phyloP scores from a whole-genome alignment of 805 yeast species.

The Pichia exigua region DNA sequence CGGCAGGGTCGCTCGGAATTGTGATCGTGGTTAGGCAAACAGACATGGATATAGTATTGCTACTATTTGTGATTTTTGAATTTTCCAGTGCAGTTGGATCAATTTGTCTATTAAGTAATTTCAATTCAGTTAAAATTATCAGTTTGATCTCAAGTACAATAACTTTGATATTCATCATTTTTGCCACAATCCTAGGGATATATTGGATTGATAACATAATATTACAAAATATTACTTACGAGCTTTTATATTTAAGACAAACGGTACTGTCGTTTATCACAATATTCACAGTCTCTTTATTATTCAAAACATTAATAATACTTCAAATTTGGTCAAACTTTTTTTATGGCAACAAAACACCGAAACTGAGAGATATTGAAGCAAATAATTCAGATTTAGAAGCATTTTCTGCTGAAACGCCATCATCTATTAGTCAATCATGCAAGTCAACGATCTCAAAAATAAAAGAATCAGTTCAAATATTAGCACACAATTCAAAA shows the following conservation, averaged over 20 bases:
- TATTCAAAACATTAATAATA: background rate
- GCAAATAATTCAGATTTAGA: background rate
- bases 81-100: background rate
- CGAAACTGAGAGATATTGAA: background rate
- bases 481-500: background rate
- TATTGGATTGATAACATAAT: conserved; percentile 10
- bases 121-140: background rate
- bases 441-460: background rate
- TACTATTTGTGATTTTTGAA: conserved; percentile 4
- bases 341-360: background rate
- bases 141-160: background rate
- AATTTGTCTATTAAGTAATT: background rate
- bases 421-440: background rate
- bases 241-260: conserved; percentile 1
- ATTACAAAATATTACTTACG: background rate
- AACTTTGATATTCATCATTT: background rate
- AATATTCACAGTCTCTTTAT: conserved; percentile 2
- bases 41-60: background rate
- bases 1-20: background rate
- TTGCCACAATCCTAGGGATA: conserved; percentile 6
- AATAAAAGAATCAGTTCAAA: background rate
- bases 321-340: background rate
- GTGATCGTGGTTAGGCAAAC: background rate
- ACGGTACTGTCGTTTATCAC: conserved; percentile 5
- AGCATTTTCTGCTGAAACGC: background rate